Percentiles rank a stretch among this genome's conserved stretches.
Conservation (phyloP, 2,329 filamentous ascomycete species). For the Pseudogymnoascus destructans region DNA sequence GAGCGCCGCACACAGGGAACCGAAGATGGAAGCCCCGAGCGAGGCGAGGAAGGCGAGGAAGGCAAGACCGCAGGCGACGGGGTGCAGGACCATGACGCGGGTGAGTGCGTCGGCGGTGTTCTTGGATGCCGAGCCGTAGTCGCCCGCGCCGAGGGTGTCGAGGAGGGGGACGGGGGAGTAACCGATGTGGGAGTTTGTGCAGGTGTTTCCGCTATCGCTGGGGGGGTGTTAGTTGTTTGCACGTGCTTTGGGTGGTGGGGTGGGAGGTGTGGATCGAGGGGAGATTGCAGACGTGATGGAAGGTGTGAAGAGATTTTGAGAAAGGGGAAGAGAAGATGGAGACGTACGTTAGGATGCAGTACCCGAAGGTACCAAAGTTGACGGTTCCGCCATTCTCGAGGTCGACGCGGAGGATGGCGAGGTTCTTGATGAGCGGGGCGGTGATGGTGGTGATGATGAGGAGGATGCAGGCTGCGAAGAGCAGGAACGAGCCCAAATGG, state of each 20-base stretch:
- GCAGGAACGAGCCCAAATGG: slow-evolving; percentile 44
- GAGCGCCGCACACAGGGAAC: slow-evolving; percentile 38
- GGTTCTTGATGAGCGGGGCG: slow-evolving; percentile 42
- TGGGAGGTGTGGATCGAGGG: neutral
- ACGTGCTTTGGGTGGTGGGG: slow-evolving; percentile 9
- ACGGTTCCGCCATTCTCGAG: slow-evolving; percentile 21
- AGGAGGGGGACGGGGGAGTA: slow-evolving; percentile 41
- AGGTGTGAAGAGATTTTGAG: neutral
- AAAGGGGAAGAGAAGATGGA: neutral
- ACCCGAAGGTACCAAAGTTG: slow-evolving; percentile 48
- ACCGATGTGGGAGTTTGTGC: slow-evolving; percentile 37
- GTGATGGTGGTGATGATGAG: slow-evolving; percentile 46
- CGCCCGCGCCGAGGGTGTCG: slow-evolving; percentile 27
- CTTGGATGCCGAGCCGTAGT: slow-evolving; percentile 32
- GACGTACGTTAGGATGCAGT: slow-evolving; percentile 33
- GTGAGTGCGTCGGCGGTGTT: slow-evolving; percentile 38
- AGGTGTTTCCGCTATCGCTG: slow-evolving; percentile 20
- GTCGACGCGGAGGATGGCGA: slow-evolving; percentile 40
- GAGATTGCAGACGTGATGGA: neutral
- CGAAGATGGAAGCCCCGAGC: slow-evolving; percentile 37
- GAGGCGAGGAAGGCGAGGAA: slow-evolving; percentile 47
- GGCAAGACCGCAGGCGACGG: slow-evolving; percentile 41
- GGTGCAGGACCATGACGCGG: slow-evolving; percentile 48
- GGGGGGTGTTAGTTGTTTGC: slow-evolving; percentile 4
- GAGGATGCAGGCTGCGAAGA: slow-evolving; percentile 41